Percentiles rank a stretch among this genome's conserved stretches.
phyloP scores from a whole-genome alignment of 2,329 filamentous ascomycete species.

The Phaeosphaeriaceae sp. region DNA sequence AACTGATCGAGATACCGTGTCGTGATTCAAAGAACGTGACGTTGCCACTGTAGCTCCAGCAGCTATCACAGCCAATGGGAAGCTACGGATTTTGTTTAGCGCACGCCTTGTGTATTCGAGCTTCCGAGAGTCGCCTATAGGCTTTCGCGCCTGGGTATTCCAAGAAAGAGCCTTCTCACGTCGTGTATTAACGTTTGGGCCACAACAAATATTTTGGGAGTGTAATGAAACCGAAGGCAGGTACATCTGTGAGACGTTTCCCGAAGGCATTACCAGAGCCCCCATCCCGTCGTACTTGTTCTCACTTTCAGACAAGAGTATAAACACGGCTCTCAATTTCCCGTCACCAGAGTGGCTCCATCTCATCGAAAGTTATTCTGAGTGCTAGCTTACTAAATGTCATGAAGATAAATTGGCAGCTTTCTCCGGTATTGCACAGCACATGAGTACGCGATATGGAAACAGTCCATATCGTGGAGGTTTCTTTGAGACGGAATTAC shows the following conservation, averaged over 20 bases:
- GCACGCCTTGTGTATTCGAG: not conserved
- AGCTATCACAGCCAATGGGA: not conserved
- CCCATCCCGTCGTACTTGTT: no score
- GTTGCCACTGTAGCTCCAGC: not conserved
- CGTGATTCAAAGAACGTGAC: conserved; percentile 1
- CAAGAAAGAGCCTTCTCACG: conserved; percentile 11
- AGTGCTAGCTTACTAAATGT: not conserved
- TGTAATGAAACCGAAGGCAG: conserved; percentile 3
- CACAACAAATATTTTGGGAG: conserved; percentile 11
- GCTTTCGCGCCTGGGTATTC: conserved; percentile 8
- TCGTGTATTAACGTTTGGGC: conserved; percentile 8
- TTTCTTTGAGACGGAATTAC: conserved; percentile 1
- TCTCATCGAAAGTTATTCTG: not conserved
- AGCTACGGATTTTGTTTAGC: not conserved
- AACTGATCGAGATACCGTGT: not conserved
- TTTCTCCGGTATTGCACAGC: not conserved
- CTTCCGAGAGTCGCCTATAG: not conserved
- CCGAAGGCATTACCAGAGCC: not conserved
- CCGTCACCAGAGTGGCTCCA: not conserved
- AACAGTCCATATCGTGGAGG: not conserved
- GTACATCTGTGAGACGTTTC: conserved; percentile 2
- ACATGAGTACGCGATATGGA: not conserved
- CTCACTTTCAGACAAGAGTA: no score
- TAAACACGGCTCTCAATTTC: no score
- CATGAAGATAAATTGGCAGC: conserved; percentile 7